Evolutionary conservation across 73 alveolate species (phyloP), one percentile per base, ranked within the genome.

Genomic region (Stentor roeselii): DNA sequence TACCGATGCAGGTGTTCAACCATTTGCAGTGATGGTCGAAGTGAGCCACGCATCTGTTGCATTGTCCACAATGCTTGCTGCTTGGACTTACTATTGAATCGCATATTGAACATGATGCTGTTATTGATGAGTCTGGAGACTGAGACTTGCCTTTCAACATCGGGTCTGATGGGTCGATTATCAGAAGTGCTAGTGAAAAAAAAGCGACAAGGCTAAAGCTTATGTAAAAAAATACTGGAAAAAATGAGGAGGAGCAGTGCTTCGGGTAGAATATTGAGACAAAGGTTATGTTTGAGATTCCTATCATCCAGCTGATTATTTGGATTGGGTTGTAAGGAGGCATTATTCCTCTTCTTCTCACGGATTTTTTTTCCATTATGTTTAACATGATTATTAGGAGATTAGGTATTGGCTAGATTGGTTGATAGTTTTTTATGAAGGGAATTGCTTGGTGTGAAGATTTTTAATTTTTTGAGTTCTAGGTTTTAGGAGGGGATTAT

Each of bases 11-110:
- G 59, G 86, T 89, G 74, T 89, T 89, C 3, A 89, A 84, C 92
- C 95, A 89, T 31, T 89, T 86, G 40, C 95, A 89, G 60, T 89
- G 95, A 67, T 89, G 95, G 76, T 89, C 95, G 50, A 89, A 89
- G 15, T 60, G 86, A 36, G 83, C 89, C 31, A 82, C 75, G 40
- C 95, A 89, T 67, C 95, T 86, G 84, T 90, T 90, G 36, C 95
- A 90, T 36, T 75, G 83, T 35, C 93, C 93, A 27, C 95, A 90
- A 59, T 90, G 95, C 82, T 90, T 90, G 30, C 91, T 60, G 11
- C 75, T 27, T 2, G 31, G 78, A 27, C 78, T 39, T 60, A 88
- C 94, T 36, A 76, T 58, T 2, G 90, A 60, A 3, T 86, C 86
- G 35, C 94, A 88, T 21, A 87, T 59, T 34, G 84, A 36, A 37